phyloP scores from a whole-genome alignment of 768 basidiomycete genomes.

The Calvatia gigantea region DNA sequence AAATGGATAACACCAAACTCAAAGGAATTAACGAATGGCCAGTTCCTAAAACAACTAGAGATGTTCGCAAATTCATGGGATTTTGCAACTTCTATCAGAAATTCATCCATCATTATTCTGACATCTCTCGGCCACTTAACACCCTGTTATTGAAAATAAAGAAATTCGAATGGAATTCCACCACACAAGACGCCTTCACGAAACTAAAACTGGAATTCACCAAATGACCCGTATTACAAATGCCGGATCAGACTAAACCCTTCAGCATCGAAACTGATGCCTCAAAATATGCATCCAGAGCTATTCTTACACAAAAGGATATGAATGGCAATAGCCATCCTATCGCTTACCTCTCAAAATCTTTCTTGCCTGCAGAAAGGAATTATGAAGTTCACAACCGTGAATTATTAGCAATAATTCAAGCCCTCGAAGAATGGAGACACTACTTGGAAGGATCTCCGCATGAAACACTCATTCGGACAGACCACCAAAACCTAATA shows the following conservation, averaged over 20 bases:
- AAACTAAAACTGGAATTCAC: neutral
- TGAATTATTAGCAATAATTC: neutral
- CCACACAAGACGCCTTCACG: neutral
- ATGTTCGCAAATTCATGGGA: neutral
- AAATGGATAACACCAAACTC: neutral
- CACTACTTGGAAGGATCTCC: constrained; percentile 7
- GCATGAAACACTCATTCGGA: neutral
- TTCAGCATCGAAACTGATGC: neutral
- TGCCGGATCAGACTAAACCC: neutral
- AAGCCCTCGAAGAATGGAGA: constrained; percentile 8
- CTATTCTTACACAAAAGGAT: constrained; percentile 7
- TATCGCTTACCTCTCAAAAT: constrained; percentile 2
- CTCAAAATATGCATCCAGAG: constrained; percentile 2
- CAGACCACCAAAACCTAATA: constrained; percentile 6
- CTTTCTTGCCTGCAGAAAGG: neutral
- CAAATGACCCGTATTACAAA: neutral
- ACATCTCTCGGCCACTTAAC: neutral
- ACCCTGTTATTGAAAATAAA: neutral
- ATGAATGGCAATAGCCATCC: neutral
- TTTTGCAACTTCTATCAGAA: neutral
- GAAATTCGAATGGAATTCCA: neutral
- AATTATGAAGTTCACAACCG: neutral
- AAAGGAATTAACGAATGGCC: neutral
- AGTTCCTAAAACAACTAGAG: neutral
- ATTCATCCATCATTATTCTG: constrained; percentile 2